These are phyloP conservation scores for Datisca glomerata DNA, from an alignment of 306 rosid genomes.

Conservation along the genomic window DNA sequence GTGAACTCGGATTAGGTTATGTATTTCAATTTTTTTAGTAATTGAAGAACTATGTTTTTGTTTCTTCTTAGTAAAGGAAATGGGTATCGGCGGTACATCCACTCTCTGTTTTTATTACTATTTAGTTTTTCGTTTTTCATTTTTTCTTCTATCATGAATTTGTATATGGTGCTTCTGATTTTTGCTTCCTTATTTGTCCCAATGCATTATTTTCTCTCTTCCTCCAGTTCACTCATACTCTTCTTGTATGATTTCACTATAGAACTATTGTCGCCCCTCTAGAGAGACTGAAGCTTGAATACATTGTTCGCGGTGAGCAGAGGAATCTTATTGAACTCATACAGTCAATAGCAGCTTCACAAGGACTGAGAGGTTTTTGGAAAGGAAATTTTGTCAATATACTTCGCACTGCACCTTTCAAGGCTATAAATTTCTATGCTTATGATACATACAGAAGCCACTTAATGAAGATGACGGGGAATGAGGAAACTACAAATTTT, in stretches of 20 bases:
- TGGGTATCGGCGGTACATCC: not conserved
- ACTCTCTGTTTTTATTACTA: not conserved
- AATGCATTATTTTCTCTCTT: no score
- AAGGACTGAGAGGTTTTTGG: slow-evolving; percentile 93
- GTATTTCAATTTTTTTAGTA: no score
- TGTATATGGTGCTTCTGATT: no score
- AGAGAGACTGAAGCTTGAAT: slow-evolving; percentile 94
- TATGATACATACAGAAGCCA: slow-evolving; percentile 80
- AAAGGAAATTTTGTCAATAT: slow-evolving; percentile 87
- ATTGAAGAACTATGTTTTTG: no score
- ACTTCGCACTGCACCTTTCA: slow-evolving; percentile 92
- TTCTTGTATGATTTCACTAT: no score
- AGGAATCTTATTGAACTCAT: slow-evolving; percentile 61
- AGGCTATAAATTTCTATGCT: slow-evolving; percentile 85
- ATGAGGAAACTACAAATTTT: slow-evolving; percentile 68
- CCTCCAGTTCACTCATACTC: no score
- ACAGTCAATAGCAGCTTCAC: slow-evolving; percentile 59
- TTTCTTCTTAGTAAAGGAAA: no score
- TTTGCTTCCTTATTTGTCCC: no score
- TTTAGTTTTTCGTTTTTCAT: not conserved
- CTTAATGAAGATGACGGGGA: slow-evolving; percentile 44
- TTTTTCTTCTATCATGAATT: no score
- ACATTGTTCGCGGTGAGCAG: slow-evolving; percentile 79
- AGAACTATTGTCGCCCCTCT: slow-evolving; percentile 95
- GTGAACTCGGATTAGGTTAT: no score